Conservation (phyloP, 768 basidiomycete species). For the Aureoboletus auriporus region DNA sequence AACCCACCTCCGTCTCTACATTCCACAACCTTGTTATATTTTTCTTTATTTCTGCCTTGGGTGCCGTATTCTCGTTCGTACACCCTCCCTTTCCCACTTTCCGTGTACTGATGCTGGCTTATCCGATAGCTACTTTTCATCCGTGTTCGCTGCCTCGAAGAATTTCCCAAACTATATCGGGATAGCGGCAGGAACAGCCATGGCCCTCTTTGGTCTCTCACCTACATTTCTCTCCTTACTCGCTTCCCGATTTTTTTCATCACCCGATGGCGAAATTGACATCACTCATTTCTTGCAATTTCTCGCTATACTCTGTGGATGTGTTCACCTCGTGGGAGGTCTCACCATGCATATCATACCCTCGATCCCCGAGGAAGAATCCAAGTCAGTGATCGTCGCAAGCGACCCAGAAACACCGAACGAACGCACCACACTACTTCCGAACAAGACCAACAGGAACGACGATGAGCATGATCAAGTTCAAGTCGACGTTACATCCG, state of each 20-base stretch:
- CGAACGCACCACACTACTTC: conserved; percentile 31
- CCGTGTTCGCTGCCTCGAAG: conserved; percentile 71
- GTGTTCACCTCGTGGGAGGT: conserved; percentile 52
- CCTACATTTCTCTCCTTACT: conserved; percentile 68
- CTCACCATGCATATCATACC: conserved; percentile 34
- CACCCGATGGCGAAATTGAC: conserved; percentile 39
- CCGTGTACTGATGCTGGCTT: background rate
- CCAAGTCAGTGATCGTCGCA: background rate
- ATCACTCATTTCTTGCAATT: conserved; percentile 52
- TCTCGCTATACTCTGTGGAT: conserved; percentile 50
- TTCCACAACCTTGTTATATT: conserved; percentile 51
- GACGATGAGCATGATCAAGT: conserved; percentile 9
- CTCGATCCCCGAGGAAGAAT: conserved; percentile 7
- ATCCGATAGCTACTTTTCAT: conserved; percentile 56
- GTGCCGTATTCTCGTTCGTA: conserved; percentile 68
- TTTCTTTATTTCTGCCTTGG: conserved; percentile 65
- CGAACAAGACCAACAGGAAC: conserved; percentile 18
- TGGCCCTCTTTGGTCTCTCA: conserved; percentile 78
- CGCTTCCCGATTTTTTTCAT: conserved; percentile 60
- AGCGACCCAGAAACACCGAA: conserved; percentile 19
- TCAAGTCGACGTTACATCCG: conserved; percentile 19
- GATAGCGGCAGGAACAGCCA: conserved; percentile 59
- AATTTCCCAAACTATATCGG: conserved; percentile 64
- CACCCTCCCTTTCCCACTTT: background rate
- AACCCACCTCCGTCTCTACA: conserved; percentile 36